These are phyloP conservation scores for Colletotrichum somersetense DNA, from an alignment of 2,329 filamentous ascomycete species.

Conservation along the genomic window DNA sequence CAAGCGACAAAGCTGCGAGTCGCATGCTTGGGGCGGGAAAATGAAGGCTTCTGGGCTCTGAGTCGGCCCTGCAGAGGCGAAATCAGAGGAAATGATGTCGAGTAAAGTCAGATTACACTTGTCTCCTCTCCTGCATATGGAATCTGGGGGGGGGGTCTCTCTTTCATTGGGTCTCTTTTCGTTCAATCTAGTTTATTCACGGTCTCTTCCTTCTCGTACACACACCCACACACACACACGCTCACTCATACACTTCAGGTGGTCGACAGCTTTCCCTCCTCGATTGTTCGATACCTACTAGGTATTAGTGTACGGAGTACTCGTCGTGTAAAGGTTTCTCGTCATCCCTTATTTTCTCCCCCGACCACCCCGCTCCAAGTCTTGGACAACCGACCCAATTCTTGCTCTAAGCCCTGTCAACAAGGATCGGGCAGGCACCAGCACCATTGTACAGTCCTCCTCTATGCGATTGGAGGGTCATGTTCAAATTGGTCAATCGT, in stretches of 20 bases:
- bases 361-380: constrained; percentile 30
- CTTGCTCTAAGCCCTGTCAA: constrained; percentile 35
- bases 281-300: neutral
- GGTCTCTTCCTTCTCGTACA: neutral
- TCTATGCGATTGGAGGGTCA: constrained; percentile 44
- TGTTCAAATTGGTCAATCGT: constrained; percentile 52
- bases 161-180: constrained; percentile 31
- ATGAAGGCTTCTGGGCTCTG: constrained; percentile 31
- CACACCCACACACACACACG: neutral
- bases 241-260: neutral
- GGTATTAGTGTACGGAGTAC: neutral
- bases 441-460: constrained; percentile 35
- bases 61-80: constrained; percentile 33
- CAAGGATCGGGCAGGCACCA: constrained; percentile 37
- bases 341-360: constrained; percentile 35
- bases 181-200: constrained; percentile 6
- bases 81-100: constrained; percentile 35
- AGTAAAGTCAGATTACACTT: constrained; percentile 29
- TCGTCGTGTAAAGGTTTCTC: constrained; percentile 29
- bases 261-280: neutral
- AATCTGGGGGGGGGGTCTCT: neutral
- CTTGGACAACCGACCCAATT: constrained; percentile 25
- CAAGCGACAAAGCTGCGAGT: constrained; percentile 47
- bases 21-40: constrained; percentile 29
- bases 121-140: constrained; percentile 34